Evolutionary conservation across 345 rosid species (phyloP).

Genomic region (Populus nigra): DNA sequence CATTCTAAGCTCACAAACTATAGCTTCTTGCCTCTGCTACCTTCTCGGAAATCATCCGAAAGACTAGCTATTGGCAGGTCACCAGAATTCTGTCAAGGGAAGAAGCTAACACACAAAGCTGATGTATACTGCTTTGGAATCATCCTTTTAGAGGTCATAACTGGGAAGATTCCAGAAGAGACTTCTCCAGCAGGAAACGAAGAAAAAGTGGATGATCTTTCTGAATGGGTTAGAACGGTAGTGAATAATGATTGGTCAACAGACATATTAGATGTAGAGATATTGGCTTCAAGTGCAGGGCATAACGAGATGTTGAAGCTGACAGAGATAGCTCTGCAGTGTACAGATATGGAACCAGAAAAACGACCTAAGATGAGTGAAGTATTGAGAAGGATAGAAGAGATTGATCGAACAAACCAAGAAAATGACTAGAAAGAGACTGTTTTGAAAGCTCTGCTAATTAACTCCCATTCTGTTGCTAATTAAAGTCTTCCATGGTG

Average conservation of each 20-base stretch:
- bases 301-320: constrained; percentile 51
- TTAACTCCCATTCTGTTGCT: not conserved
- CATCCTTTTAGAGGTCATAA: constrained; percentile 45
- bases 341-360: constrained; percentile 38
- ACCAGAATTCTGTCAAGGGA: constrained; percentile 48
- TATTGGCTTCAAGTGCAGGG: constrained; percentile 39
- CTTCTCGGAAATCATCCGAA: constrained; percentile 19
- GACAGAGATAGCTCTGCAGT: constrained; percentile 50
- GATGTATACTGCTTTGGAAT: constrained; percentile 63
- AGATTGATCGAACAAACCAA: constrained; percentile 29
- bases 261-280: constrained; percentile 50
- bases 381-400: constrained; percentile 40
- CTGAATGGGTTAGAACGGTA: constrained; percentile 44
- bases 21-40: constrained; percentile 47
- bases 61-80: constrained; percentile 37
- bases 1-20: constrained; percentile 42
- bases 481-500: not conserved
- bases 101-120: constrained; percentile 44
- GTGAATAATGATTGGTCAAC: constrained; percentile 56
- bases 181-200: not conserved
- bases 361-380: constrained; percentile 47
- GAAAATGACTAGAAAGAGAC: not conserved
- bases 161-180: constrained; percentile 44
- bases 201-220: constrained; percentile 27
- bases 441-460: not conserved